Evolutionary conservation across 2,329 filamentous ascomycete genomes (phyloP), one percentile per base, ranked within the genome.

Genomic region (Beauveria medogensis): DNA sequence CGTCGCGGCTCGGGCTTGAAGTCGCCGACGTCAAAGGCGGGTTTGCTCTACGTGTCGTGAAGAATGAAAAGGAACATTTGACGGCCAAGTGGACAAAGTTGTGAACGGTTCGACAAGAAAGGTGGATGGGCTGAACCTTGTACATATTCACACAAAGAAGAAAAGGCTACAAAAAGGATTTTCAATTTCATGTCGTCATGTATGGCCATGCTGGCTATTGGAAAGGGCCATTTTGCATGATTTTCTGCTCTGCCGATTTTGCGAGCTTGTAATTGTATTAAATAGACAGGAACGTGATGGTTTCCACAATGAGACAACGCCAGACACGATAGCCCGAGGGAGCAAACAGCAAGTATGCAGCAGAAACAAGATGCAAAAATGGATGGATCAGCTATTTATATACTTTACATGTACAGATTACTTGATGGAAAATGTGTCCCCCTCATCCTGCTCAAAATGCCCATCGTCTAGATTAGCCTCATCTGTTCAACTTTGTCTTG

Each of bases 21-120:
- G 57, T 55, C 8, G 57, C 52, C 3, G 57, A 50, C 4, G 34
- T 57, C 16, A 46, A 40, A 18, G 30, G 48, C n/a, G 59, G 59
- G 1, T 61, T 61, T 22, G 56, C 61, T 7, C 37, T 60, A 44
- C 60, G 60, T 3, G 51, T 63, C 16, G 40, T 60, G 2, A 60
- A 48, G n/a, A 47, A 63, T 34, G 61, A 46, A 48, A 63, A 63
- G 37, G 61, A 63, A 47, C 57, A 63, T 24, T 14, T 63, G 43
- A 52, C 47, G 26, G 61, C 61, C 8, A 41, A 24, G 18, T 56
- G 56, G 52, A 50, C 52, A 3, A 41, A 44, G 18, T 14, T 59
- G 30, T 58, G 43, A 16, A n/a, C 16, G 5, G 18, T 20, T 0
- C 2, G 18, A 5, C 5, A 12, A 2, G 1, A 12, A 43, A 10